Base-by-base conservation (phyloP, 139 green algal species). In the Auxenochlorella protothecoides region DNA sequence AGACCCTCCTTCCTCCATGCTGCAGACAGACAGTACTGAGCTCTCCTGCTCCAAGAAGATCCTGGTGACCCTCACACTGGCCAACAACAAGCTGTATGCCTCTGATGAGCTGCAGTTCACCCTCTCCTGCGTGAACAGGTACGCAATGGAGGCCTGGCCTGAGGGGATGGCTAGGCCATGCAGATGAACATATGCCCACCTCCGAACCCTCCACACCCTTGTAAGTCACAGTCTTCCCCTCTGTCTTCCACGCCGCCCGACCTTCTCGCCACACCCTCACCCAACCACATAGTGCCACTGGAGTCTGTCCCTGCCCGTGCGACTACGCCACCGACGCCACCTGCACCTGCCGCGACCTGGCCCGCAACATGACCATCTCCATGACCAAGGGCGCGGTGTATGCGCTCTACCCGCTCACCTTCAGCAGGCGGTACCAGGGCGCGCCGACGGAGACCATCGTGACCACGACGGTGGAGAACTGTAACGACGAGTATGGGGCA, bases 261-360 rank as follows among this genome's bases (percentile, higher is more conserved):
- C 27, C 27, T 44, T 44, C 27, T 44, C 27, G 27, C 27, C 27
- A 44, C 27, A 44, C 27, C 27, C 27, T 44, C 27, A 44, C 27
- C 27, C 27, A 44, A 44, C 27, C 1, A 44, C 27, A 44, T 44
- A 91, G 84, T 65, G 53, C 84, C 0, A 77, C 68, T 3, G 82
- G 80, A 7, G 11, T 57, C 15, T 96, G 90, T 73, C 90, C 90
- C 44, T 96, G 90, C 78, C 78, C 64, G 53, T 96, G 90, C 82
- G 83, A 87, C 74, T 89, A 91, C 44, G 82, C 78, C 0, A 74
- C 72, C 0, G 89, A 95, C 60, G 5, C 72, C 1, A 63, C 0
- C 51, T 96, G 90, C 74, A 65, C 15, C 10, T 96, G 90, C 74
- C 82, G 85, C 9, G 87, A 96, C 74, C 71, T 96, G 53, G 63